phyloP scores from a whole-genome alignment of 306 rosid genomes.

The Pachyrhizus erosus region DNA sequence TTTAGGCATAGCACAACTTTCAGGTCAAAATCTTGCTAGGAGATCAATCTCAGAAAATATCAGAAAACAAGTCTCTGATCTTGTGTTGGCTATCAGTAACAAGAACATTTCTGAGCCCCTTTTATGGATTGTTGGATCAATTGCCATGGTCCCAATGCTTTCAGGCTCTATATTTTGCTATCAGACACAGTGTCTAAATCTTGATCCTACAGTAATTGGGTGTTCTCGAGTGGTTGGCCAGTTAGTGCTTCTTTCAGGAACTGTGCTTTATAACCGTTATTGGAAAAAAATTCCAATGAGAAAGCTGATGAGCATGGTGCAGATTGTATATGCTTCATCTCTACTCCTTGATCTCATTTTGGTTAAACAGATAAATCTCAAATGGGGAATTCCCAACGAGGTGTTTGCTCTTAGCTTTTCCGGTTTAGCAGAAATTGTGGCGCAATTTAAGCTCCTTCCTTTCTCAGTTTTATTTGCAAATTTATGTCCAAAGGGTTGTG shows the following conservation, averaged over 20 bases:
- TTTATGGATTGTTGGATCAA: slow-evolving; percentile 77
- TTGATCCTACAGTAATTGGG: slow-evolving; percentile 78
- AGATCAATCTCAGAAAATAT: slow-evolving; percentile 58
- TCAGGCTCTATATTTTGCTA: slow-evolving; percentile 87
- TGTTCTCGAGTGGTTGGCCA: slow-evolving; percentile 80
- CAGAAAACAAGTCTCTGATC: slow-evolving; percentile 59
- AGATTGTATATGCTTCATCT: slow-evolving; percentile 70
- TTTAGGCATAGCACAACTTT: slow-evolving; percentile 59
- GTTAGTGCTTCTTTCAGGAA: slow-evolving; percentile 74
- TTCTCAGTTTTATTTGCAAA: slow-evolving; percentile 72
- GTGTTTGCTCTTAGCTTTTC: slow-evolving; percentile 74
- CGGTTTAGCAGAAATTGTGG: slow-evolving; percentile 76
- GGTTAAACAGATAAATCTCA: slow-evolving; percentile 70
- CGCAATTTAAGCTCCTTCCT: slow-evolving; percentile 88
- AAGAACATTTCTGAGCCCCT: slow-evolving; percentile 62
- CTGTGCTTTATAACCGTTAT: slow-evolving; percentile 63
- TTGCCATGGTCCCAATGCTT: slow-evolving; percentile 77
- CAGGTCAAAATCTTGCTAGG: slow-evolving; percentile 38
- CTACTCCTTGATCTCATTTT: slow-evolving; percentile 82
- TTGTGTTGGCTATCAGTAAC: slow-evolving; percentile 57
- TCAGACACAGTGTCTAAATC: slow-evolving; percentile 78
- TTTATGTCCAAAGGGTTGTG: slow-evolving; percentile 81
- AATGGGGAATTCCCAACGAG: slow-evolving; percentile 72
- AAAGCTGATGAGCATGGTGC: slow-evolving; percentile 63
- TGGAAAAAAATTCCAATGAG: slow-evolving; percentile 72